Evolutionary conservation across 768 basidiomycete species (phyloP).

Genomic region (Tulasnella sp.): DNA sequence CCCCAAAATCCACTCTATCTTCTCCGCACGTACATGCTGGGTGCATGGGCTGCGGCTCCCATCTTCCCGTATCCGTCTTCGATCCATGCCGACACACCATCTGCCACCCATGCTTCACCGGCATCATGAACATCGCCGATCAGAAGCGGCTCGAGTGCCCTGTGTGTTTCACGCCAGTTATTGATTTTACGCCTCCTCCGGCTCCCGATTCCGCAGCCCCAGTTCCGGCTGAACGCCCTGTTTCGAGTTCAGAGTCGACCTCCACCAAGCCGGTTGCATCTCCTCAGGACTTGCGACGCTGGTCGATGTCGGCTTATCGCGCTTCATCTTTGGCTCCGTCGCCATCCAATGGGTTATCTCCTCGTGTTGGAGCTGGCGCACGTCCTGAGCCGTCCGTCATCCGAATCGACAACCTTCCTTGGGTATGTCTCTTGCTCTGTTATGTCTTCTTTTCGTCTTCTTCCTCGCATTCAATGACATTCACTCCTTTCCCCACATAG

Average conservation of each 20-base stretch:
- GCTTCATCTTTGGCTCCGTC: neutral
- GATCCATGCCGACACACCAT: slow-evolving; percentile 65
- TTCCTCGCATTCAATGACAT: neutral
- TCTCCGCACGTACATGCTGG: neutral
- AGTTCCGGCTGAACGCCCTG: neutral
- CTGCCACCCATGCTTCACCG: slow-evolving; percentile 73
- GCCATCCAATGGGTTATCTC: neutral
- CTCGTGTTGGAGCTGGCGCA: slow-evolving; percentile 1
- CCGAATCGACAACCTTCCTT: slow-evolving; percentile 80
- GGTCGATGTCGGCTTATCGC: neutral
- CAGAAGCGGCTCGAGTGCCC: slow-evolving; percentile 83
- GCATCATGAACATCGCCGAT: slow-evolving; percentile 78
- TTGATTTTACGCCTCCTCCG: slow-evolving; percentile 42
- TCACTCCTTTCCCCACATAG: slow-evolving; percentile 28
- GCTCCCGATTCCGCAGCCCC: slow-evolving; percentile 23
- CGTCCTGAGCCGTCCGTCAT: slow-evolving; percentile 46
- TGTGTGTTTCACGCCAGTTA: slow-evolving; percentile 59
- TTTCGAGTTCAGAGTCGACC: neutral
- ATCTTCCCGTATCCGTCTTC: slow-evolving; percentile 31
- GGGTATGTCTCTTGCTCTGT: slow-evolving; percentile 39
- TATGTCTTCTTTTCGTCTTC: slow-evolving; percentile 12
- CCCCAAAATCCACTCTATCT: neutral
- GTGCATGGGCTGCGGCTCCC: slow-evolving; percentile 55
- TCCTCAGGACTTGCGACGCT: neutral
- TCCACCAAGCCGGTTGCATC: neutral